Base-by-base conservation (phyloP, 2,329 filamentous ascomycete species). In the Plenodomus lindquistii region DNA sequence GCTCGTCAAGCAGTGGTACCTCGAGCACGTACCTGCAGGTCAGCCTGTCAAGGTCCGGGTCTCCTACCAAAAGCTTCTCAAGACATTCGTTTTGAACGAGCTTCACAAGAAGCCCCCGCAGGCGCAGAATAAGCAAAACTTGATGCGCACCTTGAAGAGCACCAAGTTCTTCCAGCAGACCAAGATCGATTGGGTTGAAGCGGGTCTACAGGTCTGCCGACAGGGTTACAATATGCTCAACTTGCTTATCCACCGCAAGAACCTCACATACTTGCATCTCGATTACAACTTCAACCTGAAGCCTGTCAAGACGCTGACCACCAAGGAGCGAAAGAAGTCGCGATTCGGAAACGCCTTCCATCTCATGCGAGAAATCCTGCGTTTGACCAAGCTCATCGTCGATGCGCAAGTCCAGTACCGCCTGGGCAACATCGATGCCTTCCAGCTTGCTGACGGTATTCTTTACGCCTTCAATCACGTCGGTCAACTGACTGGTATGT, bases 121-220 rank as follows among this genome's bases (percentile, higher is more conserved):
- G 79, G 90, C 94, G 3, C 87, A 96, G 60, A 96, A 92, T 77
- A 96, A 93, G 70, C 94, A 99, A 67, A 91, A 95, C 65, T 76
- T 99, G 48, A 83, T 97, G 70, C 85, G 85, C 63, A 95, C 91
- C 8, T 75, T 99, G 59, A 97, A 97, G 75, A 86, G 91, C 60
- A 99, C 94, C 40, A 99, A 99, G 69, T 99, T 99, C 78, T 99
- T 99, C 81, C 95, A 99, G 74, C 94, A 97, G 74, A 99, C 94
- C 2, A 96, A 91, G 8, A 97, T 99, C 56, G 94, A 99, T 72
- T 99, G 94, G 94, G 94, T 99, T 36, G 94, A 99, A 77, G 94
- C 95, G 62, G 94, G 95, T 77, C 81, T 99, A 67, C 95, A 99
- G 76, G 94, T 99, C 54, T 99, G 94, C 72, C 86, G 94, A 42